Percentiles rank a stretch among this genome's conserved stretches.
phyloP scores from a whole-genome alignment of 495 filamentous ascomycete species.

The Aspergillus hancockii region DNA sequence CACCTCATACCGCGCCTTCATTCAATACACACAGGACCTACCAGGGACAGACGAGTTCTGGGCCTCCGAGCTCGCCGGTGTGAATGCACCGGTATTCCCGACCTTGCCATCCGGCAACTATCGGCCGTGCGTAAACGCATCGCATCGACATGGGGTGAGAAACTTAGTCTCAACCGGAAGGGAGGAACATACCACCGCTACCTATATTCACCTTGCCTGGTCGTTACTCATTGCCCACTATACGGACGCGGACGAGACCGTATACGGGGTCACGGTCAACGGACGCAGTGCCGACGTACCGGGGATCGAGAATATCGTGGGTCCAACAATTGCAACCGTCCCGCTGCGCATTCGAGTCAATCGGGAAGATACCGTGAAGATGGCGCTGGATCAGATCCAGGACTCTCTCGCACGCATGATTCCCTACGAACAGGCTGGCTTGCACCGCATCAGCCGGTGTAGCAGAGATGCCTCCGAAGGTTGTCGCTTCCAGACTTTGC shows the following conservation, averaged over 20 bases:
- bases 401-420: conserved; percentile 30
- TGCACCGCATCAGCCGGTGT: conserved; percentile 53
- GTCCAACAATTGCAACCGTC: conserved; percentile 5
- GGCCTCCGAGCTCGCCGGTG: no score
- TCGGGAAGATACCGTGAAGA: background rate
- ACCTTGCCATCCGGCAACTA: no score
- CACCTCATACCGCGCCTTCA: no score
- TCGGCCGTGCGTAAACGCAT: no score
- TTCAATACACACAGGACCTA: no score
- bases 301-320: background rate
- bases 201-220: background rate
- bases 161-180: background rate
- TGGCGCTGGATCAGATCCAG: conserved; percentile 10
- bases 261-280: background rate
- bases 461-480: conserved; percentile 50
- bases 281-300: background rate
- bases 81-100: no score
- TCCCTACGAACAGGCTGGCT: conserved; percentile 42
- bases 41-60: no score
- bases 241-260: conserved; percentile 4
- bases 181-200: background rate
- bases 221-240: background rate
- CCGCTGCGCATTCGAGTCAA: background rate
- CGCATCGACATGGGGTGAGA: no score
- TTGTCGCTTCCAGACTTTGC: conserved; percentile 52